Conservation (phyloP, 1,284 basidiomycete species). For the Cutaneotrichosporon curvatum region DNA sequence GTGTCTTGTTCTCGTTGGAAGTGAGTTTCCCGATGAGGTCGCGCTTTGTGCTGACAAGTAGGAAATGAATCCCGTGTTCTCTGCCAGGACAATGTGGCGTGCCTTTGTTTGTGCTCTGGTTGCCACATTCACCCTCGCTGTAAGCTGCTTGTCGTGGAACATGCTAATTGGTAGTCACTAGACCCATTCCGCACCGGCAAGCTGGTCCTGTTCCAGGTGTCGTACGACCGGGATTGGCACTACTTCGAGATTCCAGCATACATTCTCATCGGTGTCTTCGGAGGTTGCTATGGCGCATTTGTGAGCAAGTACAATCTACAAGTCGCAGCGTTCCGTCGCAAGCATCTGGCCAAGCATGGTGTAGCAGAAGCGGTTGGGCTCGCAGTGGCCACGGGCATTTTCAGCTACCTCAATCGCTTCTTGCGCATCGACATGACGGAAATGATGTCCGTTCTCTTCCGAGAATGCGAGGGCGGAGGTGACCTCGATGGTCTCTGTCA, state of each 20-base stretch:
- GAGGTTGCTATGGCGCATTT: constrained; percentile 93
- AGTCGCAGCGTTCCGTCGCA: constrained; percentile 85
- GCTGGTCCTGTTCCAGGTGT: constrained; percentile 94
- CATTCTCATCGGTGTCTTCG: constrained; percentile 89
- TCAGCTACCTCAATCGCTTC: constrained; percentile 93
- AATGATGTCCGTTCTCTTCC: constrained; percentile 90
- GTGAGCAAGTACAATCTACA: constrained; percentile 96
- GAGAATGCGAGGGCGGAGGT: constrained; percentile 91
- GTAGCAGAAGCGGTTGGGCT: constrained; percentile 83
- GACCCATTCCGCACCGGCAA: constrained; percentile 98
- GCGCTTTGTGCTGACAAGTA: constrained; percentile 36
- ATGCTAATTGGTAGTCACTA: constrained; percentile 61
- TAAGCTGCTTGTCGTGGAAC: constrained; percentile 47
- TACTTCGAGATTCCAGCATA: constrained; percentile 98
- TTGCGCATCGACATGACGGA: constrained; percentile 97
- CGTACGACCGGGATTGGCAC: constrained; percentile 97
- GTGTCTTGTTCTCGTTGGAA: constrained; percentile 75
- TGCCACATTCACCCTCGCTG: constrained; percentile 90
- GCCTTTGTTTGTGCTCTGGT: constrained; percentile 96
- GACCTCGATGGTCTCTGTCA: constrained; percentile 91
- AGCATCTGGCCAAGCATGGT: constrained; percentile 73
- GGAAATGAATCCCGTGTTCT: constrained; percentile 98
- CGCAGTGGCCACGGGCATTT: constrained; percentile 78
- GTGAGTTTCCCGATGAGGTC: constrained; percentile 25
- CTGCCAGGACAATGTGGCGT: constrained; percentile 96